Base-by-base conservation (phyloP, 2,329 filamentous ascomycete species). In the Fusarium nelsonii region DNA sequence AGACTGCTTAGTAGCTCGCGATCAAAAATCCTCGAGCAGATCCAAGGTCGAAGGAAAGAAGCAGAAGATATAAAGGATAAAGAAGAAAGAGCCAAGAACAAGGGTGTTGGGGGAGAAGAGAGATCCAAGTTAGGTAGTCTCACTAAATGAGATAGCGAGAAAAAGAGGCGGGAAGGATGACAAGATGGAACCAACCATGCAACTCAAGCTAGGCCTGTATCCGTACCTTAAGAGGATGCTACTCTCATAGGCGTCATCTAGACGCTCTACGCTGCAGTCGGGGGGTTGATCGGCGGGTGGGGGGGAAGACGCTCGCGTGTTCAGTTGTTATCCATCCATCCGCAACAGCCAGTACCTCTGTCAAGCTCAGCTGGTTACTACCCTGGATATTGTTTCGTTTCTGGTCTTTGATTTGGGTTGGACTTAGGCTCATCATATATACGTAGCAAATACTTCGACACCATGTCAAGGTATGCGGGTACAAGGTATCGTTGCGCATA, bases 171-270 rank as follows among this genome's bases (percentile, higher is more conserved):
- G 46, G 53, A 46, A 46, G 34, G 59, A 46, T 53, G 44, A 66
- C 53, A 48, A 40, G 53, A 58, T 30, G 46, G 60, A 43, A 58
- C 44, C 65, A 56, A 63, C 57, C 51, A 63, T 39, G 30, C 55
- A 51, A 32, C 26, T 51, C 59, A 63, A 61, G 61, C 52, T 62
- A 69, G 56, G 63, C 48, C 61, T 48, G 46, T 65, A 65, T 65
- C 46, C 54, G 62, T 65, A 60, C 61, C 62, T 65, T 65, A 53
- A 67, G 62, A 63, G 62, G 53, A 63, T 66, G 55, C 66, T 68
- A 69, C 66, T 48, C 49, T 69, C 58, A 62, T 68, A 50, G 66
- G 66, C 67, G 67, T 69, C 67, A 69, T 69, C 61, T 53, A 62
- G 64, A 61, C 66, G 51, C 52, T 55, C 52, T 37, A 55, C 33